Evolutionary conservation across 768 basidiomycete genomes (phyloP).

Genomic region (Crucibulum laeve): DNA sequence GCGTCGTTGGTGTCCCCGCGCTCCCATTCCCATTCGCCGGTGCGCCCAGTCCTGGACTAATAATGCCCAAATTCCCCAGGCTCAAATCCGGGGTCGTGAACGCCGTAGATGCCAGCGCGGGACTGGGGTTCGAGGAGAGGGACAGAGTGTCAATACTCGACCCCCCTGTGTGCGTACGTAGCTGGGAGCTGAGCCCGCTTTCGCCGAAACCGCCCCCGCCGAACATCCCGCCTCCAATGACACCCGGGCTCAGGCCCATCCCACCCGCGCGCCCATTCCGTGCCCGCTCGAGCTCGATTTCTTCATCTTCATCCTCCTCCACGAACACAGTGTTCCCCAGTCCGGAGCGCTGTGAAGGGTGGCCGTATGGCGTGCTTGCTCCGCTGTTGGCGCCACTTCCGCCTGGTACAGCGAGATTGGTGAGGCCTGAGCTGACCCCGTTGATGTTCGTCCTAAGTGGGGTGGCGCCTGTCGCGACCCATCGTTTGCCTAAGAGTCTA

Average conservation of each 20-base stretch:
- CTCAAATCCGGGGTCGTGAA: constrained; percentile 65
- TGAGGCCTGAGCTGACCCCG: constrained; percentile 19
- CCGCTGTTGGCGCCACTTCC: constrained; percentile 59
- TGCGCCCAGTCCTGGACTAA: constrained; percentile 22
- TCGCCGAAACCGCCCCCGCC: background rate
- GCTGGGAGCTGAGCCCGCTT: constrained; percentile 2
- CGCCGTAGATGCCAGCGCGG: constrained; percentile 28
- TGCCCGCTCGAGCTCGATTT: constrained; percentile 59
- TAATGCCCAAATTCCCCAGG: constrained; percentile 20
- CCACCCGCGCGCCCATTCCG: constrained; percentile 22
- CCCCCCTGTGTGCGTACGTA: constrained; percentile 6
- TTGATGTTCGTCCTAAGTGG: constrained; percentile 60
- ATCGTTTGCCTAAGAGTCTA: constrained; percentile 66
- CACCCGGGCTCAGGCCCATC: constrained; percentile 16
- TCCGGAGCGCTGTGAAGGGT: constrained; percentile 46
- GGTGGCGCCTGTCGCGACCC: constrained; percentile 61
- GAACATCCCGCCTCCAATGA: constrained; percentile 19
- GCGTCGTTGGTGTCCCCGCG: constrained; percentile 40
- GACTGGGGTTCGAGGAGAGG: constrained; percentile 30
- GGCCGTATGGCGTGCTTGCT: constrained; percentile 62
- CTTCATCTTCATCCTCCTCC: constrained; percentile 78
- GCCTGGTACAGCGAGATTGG: constrained; percentile 16
- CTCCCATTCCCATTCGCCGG: constrained; percentile 28
- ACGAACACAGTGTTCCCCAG: constrained; percentile 45
- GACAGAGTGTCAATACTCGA: constrained; percentile 34